phyloP scores from a whole-genome alignment of 331 rosid species.

The Malus hybrid region DNA sequence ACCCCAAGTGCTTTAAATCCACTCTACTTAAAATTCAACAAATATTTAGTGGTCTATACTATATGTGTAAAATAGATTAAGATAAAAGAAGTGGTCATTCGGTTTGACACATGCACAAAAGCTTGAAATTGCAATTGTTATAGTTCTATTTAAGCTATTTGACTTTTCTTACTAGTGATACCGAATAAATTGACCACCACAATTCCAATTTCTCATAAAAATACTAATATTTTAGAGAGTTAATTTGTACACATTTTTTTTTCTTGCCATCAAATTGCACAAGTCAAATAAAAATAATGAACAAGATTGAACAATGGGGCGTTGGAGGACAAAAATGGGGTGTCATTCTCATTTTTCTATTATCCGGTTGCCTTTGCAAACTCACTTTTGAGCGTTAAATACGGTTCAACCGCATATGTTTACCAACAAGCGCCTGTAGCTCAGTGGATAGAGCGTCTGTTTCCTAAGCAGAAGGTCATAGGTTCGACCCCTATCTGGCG shows the following conservation, averaged over 20 bases:
- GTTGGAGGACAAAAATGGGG: background rate
- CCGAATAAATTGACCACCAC: background rate
- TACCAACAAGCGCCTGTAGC: constrained; percentile 37
- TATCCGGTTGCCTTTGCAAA: background rate
- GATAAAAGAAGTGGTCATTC: too few species aligned
- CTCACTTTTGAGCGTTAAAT: background rate
- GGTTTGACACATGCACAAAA: background rate
- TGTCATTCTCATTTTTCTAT: background rate
- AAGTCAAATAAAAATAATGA: background rate
- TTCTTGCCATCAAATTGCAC: background rate
- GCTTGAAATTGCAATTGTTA: background rate
- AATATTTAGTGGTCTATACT: background rate
- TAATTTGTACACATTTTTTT: background rate
- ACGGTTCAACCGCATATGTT: accelerated
- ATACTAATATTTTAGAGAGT: background rate
- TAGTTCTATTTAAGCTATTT: too few species aligned
- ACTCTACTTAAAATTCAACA: background rate
- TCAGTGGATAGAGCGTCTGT: constrained; percentile 88
- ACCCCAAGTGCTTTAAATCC: background rate
- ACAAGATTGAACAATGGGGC: background rate
- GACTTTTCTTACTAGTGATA: background rate
- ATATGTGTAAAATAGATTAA: too few species aligned
- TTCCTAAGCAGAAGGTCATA: constrained; percentile 59
- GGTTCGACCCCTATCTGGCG: constrained; percentile 59
- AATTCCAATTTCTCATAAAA: too few species aligned